Evolutionary conservation across 1,139 yeast species (phyloP).

Genomic region (Yamadazyma buinensis): DNA sequence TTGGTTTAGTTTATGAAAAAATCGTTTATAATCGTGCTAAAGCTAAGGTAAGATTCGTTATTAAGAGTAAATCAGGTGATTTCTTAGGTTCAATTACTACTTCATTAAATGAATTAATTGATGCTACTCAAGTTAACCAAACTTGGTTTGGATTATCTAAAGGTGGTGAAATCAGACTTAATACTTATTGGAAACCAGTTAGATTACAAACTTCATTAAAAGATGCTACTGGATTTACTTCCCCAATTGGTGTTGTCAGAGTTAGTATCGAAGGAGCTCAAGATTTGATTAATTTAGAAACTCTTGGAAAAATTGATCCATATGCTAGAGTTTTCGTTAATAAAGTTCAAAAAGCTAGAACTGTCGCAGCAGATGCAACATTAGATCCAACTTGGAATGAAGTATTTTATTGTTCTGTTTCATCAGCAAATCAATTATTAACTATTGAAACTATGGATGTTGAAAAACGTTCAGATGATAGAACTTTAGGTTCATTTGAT

Average conservation of each 20-base stretch:
- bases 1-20: conserved; percentile 64
- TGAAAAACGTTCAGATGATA: conserved; percentile 70
- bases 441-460: conserved; percentile 91
- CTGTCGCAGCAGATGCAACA: conserved; percentile 64
- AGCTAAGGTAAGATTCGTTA: conserved; percentile 59
- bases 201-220: conserved; percentile 48
- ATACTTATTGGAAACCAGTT: conserved; percentile 85
- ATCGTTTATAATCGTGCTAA: conserved; percentile 73
- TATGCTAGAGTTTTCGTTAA: conserved; percentile 77
- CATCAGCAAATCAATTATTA: conserved; percentile 76
- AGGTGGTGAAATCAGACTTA: conserved; percentile 71
- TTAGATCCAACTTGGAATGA: conserved; percentile 86
- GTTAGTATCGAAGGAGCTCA: conserved; percentile 67
- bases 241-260: conserved; percentile 90
- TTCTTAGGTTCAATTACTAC: conserved; percentile 61
- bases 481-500: conserved; percentile 81
- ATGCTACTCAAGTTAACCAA: conserved; percentile 73
- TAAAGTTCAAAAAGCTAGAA: conserved; percentile 74
- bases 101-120: conserved; percentile 66
- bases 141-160: conserved; percentile 67
- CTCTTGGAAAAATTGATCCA: conserved; percentile 89
- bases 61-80: conserved; percentile 51
- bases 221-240: conserved; percentile 77
- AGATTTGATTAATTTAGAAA: conserved; percentile 78
- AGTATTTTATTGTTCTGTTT: conserved; percentile 72